These are phyloP conservation scores for Claviceps africana DNA, from an alignment of 2,329 filamentous ascomycete species.

Conservation along the genomic window DNA sequence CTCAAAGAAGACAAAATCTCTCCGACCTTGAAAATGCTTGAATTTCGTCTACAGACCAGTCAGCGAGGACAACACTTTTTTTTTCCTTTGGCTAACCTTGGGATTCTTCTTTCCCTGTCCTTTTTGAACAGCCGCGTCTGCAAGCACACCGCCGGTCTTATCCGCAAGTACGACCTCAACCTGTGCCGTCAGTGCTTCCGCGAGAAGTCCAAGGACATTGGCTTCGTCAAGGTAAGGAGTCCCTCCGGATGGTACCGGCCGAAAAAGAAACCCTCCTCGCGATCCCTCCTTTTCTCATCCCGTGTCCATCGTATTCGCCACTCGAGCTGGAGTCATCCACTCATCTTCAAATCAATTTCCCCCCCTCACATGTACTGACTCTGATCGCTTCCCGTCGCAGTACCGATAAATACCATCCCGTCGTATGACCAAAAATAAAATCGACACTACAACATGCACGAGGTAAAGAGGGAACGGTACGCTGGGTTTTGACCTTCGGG, in stretches of 20 bases:
- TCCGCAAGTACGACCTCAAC: conserved; percentile 98
- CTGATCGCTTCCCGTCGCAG: neutral
- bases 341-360: no score
- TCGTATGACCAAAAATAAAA: neutral
- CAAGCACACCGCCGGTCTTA: conserved; percentile 96
- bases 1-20: neutral
- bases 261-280: no score
- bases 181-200: conserved; percentile 70
- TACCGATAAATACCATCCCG: conserved; percentile 16
- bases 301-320: no score
- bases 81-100: neutral
- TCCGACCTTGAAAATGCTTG: neutral
- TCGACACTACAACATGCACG: neutral
- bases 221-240: conserved; percentile 52
- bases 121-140: conserved; percentile 40
- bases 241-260: no score
- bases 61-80: neutral
- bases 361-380: neutral
- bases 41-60: neutral
- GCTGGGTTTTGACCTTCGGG: conserved; percentile 7
- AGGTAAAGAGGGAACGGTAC: neutral
- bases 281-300: no score
- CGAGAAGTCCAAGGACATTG: conserved; percentile 59
- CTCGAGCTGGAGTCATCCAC: neutral
- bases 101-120: neutral